Evolutionary conservation across 441 rosid genomes (phyloP).

Genomic region (Hypseocharis bilobata): DNA sequence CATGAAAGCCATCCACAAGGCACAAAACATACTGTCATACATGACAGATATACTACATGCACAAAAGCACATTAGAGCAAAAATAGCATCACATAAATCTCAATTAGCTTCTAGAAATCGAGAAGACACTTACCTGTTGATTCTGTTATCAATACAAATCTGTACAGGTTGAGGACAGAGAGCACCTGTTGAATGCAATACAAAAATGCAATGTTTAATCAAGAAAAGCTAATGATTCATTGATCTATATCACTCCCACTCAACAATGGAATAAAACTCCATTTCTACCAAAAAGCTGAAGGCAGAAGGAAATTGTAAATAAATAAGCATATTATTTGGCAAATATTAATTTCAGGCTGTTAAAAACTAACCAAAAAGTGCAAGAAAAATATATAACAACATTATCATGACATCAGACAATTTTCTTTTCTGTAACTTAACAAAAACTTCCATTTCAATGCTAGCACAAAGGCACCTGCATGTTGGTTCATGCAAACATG

Average conservation of each 20-base stretch:
- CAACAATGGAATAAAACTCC: neutral
- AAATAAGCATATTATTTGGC: neutral
- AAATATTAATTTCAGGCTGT: neutral
- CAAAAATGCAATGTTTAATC: conserved; percentile 1
- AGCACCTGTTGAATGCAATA: conserved; percentile 45
- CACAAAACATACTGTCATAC: neutral
- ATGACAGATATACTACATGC: neutral
- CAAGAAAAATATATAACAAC: no score
- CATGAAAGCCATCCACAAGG: neutral
- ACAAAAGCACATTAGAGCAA: neutral
- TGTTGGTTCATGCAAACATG: neutral
- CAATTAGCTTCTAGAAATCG: neutral
- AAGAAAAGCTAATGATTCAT: no score
- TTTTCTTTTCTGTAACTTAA: no score
- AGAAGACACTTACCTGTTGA: conserved; percentile 41
- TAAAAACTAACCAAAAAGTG: no score
- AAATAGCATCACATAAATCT: neutral
- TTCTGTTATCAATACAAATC: conserved; percentile 52
- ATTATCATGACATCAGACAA: no score
- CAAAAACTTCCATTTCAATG: no score
- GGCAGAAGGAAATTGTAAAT: neutral
- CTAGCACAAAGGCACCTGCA: neutral
- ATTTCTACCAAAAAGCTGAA: neutral
- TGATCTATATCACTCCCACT: neutral
- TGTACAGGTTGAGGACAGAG: conserved; percentile 75